A percentile compares a stretch with the other conserved stretches of the same genome.
Evolutionary conservation across 495 filamentous ascomycete genomes (phyloP).

Genomic region (Apiosordaria backusii): DNA sequence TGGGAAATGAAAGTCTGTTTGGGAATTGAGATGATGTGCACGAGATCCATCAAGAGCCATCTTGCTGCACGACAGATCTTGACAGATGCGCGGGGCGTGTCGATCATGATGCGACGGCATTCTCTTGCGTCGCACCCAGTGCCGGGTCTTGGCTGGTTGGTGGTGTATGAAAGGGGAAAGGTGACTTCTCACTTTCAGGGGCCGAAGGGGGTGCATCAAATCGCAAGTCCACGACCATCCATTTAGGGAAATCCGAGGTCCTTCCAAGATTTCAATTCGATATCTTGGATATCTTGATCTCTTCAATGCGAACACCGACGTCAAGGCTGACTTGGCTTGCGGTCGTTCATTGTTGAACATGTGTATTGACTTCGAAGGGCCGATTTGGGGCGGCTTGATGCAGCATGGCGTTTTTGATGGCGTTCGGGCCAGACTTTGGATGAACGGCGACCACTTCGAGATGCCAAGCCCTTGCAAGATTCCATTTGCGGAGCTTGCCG

Average conservation of each 20-base stretch:
- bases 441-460: conserved; percentile 12
- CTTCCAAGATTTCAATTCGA: conserved; percentile 12
- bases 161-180: conserved; percentile 14
- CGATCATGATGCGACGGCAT: conserved; percentile 35
- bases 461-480: not conserved
- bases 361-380: conserved; percentile 20
- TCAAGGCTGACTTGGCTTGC: not conserved
- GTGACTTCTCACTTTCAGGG: not conserved
- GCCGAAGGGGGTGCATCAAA: conserved; percentile 3
- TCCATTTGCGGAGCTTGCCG: not conserved
- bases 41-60: conserved; percentile 9
- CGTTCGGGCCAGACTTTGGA: conserved; percentile 9
- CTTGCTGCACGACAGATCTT: conserved; percentile 37
- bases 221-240: conserved; percentile 3
- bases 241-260: conserved; percentile 13
- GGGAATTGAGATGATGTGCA: conserved; percentile 9
- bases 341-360: not conserved
- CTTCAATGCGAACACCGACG: not conserved
- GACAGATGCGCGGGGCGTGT: conserved; percentile 33
- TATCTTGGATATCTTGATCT: not conserved
- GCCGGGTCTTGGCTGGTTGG: conserved; percentile 18
- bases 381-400: conserved; percentile 25
- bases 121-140: conserved; percentile 20
- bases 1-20: conserved; percentile 1
- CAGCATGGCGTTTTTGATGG: conserved; percentile 24